phyloP scores from a whole-genome alignment of 1,284 basidiomycete genomes.

The Malassezia japonica region DNA sequence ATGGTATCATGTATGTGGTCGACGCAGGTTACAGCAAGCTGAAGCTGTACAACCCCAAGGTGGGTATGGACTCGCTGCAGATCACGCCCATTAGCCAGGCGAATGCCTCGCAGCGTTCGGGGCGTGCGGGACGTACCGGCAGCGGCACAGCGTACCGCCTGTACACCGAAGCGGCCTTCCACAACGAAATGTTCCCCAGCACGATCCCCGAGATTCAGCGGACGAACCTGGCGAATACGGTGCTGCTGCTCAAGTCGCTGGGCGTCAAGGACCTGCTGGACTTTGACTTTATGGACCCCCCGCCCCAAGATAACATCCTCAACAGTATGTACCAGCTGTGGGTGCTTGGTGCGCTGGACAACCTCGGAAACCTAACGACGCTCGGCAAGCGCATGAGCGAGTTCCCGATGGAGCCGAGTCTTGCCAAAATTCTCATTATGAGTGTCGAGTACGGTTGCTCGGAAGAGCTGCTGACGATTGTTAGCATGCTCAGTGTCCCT shows the following conservation, averaged over 20 bases:
- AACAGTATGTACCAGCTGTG: slow-evolving; percentile 99
- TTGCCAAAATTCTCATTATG: slow-evolving; percentile 96
- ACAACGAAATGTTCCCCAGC: slow-evolving; percentile 90
- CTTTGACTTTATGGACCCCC: slow-evolving; percentile 98
- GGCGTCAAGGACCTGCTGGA: slow-evolving; percentile 90
- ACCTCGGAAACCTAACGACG: slow-evolving; percentile 87
- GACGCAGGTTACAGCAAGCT: slow-evolving; percentile 94
- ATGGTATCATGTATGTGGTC: slow-evolving; percentile 93
- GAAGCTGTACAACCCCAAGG: slow-evolving; percentile 97
- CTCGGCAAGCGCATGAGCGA: slow-evolving; percentile 94
- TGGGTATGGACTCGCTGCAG: slow-evolving; percentile 97
- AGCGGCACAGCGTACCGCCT: slow-evolving; percentile 77
- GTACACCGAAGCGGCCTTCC: slow-evolving; percentile 90
- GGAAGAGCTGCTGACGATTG: slow-evolving; percentile 91
- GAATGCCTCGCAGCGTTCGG: slow-evolving; percentile 88
- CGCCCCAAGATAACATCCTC: slow-evolving; percentile 54
- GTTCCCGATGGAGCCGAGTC: slow-evolving; percentile 68
- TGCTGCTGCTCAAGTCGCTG: slow-evolving; percentile 83
- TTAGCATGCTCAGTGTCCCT: slow-evolving; percentile 95
- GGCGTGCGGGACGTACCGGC: slow-evolving; percentile 90
- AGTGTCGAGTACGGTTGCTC: slow-evolving; percentile 89
- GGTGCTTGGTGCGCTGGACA: slow-evolving; percentile 94
- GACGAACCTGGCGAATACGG: slow-evolving; percentile 93
- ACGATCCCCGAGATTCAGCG: slow-evolving; percentile 97
- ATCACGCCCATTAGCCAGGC: slow-evolving; percentile 94